phyloP scores from a whole-genome alignment of 208 protist species.

The Leishmania guyanensis region DNA sequence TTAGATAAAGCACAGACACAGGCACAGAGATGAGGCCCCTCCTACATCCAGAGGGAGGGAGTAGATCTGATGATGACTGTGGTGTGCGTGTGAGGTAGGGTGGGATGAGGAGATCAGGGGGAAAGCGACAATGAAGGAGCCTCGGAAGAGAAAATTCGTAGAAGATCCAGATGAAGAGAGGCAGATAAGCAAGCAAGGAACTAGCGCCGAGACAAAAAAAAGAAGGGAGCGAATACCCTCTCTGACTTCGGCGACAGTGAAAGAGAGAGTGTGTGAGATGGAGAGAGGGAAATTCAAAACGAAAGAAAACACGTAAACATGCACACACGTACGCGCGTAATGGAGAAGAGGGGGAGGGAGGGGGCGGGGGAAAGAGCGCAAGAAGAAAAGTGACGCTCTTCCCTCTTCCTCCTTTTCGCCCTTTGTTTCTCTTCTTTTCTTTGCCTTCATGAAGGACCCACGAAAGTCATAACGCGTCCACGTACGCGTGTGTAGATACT shows the following conservation, averaged over 20 bases:
- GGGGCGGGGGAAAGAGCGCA: not conserved
- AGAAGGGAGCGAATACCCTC: not conserved
- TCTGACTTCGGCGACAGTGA: conserved; percentile 1
- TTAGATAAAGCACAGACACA: not conserved
- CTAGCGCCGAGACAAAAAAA: not conserved
- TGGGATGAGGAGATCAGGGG: not conserved
- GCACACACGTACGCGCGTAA: conserved; percentile 13
- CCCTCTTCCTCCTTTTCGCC: not conserved
- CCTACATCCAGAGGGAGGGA: not conserved
- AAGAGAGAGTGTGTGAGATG: not conserved
- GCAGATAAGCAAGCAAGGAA: not conserved
- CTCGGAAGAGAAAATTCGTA: not conserved
- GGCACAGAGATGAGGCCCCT: not conserved
- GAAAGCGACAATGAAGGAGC: not conserved
- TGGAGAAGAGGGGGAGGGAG: conserved; percentile 1
- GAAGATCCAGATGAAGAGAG: not conserved
- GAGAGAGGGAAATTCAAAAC: not conserved
- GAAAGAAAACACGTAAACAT: conserved; percentile 7
- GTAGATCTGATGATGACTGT: not conserved
- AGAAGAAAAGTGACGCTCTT: not conserved
- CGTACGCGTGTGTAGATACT: not conserved
- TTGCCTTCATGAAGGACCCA: not conserved
- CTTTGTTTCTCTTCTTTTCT: not conserved
- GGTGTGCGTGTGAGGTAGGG: not conserved
- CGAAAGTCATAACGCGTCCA: not conserved